These are phyloP conservation scores for Penicillium riverlandense DNA, from an alignment of 495 filamentous ascomycete species.

Conservation along the genomic window DNA sequence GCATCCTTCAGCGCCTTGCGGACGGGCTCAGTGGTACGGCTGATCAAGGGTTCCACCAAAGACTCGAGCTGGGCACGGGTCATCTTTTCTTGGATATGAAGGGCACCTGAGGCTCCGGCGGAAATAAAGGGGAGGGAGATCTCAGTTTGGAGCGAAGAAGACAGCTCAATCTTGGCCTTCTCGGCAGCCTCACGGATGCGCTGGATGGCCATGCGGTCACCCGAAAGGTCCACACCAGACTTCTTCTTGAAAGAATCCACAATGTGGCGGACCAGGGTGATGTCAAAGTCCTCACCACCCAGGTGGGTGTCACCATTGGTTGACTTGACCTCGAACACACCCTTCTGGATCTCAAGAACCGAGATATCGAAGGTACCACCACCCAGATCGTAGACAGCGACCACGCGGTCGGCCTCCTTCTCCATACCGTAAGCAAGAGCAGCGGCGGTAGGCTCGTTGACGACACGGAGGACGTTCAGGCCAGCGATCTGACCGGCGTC, in stretches of 20 bases:
- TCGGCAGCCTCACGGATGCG: slow-evolving; percentile 98
- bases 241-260: slow-evolving; percentile 96
- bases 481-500: slow-evolving; percentile 95
- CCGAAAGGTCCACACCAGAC: slow-evolving; percentile 80
- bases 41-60: slow-evolving; percentile 88
- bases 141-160: slow-evolving; percentile 92
- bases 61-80: slow-evolving; percentile 87
- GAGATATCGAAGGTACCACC: slow-evolving; percentile 99
- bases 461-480: slow-evolving; percentile 91
- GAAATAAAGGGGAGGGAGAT: slow-evolving; percentile 99
- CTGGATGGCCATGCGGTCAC: slow-evolving; percentile 98
- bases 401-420: slow-evolving; percentile 83
- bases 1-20: slow-evolving; percentile 98
- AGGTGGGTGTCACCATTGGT: slow-evolving; percentile 98
- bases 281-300: slow-evolving; percentile 98
- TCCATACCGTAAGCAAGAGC: slow-evolving; percentile 93
- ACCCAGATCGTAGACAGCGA: slow-evolving; percentile 96
- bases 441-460: slow-evolving; percentile 94
- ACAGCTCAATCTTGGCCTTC: slow-evolving; percentile 99
- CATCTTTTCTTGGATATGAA: slow-evolving; percentile 96
- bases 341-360: slow-evolving; percentile 93
- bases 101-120: slow-evolving; percentile 86
- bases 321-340: slow-evolving; percentile 97
- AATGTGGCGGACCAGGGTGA: slow-evolving; percentile 88
- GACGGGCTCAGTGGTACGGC: slow-evolving; percentile 80